Conservation (phyloP, 1,284 basidiomycete species). For the Megacollybia platyphylla region DNA sequence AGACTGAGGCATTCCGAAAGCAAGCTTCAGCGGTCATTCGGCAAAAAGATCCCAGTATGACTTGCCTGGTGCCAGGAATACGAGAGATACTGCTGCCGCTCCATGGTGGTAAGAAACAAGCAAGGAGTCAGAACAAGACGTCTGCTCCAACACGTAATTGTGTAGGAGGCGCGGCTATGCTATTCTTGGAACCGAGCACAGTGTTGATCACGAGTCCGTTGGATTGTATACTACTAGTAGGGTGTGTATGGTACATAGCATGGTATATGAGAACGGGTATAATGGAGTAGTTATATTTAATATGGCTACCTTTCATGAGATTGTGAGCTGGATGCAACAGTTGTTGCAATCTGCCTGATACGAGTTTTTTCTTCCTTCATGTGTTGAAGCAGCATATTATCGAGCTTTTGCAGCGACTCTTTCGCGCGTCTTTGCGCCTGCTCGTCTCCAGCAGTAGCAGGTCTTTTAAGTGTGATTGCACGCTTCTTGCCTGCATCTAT, state of each 20-base stretch:
- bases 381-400: constrained; percentile 64
- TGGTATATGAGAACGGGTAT: no score
- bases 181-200: not conserved
- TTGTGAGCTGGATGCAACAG: constrained; percentile 7
- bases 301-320: no score
- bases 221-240: not conserved
- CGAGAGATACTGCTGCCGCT: not conserved
- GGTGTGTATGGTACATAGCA: not conserved
- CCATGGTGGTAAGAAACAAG: not conserved
- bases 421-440: constrained; percentile 22
- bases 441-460: constrained; percentile 16
- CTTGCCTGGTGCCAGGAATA: constrained; percentile 55
- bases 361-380: constrained; percentile 65
- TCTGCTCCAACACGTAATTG: not conserved
- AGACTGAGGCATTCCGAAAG: constrained; percentile 25
- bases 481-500: not conserved
- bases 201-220: not conserved
- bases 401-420: constrained; percentile 48
- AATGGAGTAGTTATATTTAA: no score
- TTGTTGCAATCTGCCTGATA: constrained; percentile 54
- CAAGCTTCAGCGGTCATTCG: constrained; percentile 1
- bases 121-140: not conserved
- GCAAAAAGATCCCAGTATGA: constrained; percentile 3
- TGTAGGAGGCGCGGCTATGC: not conserved
- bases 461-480: constrained; percentile 7